Evolutionary conservation across 2,329 filamentous ascomycete genomes (phyloP), one percentile per base, ranked within the genome.

Genomic region (Calycina marina): DNA sequence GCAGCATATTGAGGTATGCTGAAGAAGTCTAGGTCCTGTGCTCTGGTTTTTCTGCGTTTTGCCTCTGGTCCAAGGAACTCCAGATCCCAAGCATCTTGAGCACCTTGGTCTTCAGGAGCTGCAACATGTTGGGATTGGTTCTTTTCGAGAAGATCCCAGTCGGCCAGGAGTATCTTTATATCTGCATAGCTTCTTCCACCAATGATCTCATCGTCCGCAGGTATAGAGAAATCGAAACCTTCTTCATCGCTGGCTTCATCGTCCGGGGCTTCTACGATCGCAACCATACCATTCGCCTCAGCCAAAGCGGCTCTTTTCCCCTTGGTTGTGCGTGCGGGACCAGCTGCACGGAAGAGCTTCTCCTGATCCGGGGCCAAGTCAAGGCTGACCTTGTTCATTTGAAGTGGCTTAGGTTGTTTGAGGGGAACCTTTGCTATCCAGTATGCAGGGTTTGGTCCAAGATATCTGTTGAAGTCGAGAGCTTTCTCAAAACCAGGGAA

Each of bases 361-460:
- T 93, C 83, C 43, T 93, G 81, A 46, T 96, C 90, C 28, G 72
- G 67, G 3, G 82, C 79, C 18, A 96, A 62, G 39, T 98, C 90
- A 10, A 98, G 65, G 39, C 74, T 85, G 35, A 93, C 67, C 56
- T 98, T 98, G 13, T 79, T 86, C 0, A 85, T 84, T 4, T 85
- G 69, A 3, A 96, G 65, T 11, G 82, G 66, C 55, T 86, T 90
- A 1, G 85, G 82, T 25, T 75, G 76, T 55, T 85, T 93, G 1
- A 65, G 43, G 0, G 86, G 84, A 24, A 74, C 72, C 56, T 93
- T 90, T 35, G 79, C 77, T 40, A 80, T 67, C 56, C 81, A 88
- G 34, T 74, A 67, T 1, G 84, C 79, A 44, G 75, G 75, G 53
- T 86, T 85, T 4, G 79, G 75, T 3, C 83, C 83, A 20, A 98